Base-by-base conservation (phyloP, 2,329 filamentous ascomycete genomes). In the Fusarium miscanthi region DNA sequence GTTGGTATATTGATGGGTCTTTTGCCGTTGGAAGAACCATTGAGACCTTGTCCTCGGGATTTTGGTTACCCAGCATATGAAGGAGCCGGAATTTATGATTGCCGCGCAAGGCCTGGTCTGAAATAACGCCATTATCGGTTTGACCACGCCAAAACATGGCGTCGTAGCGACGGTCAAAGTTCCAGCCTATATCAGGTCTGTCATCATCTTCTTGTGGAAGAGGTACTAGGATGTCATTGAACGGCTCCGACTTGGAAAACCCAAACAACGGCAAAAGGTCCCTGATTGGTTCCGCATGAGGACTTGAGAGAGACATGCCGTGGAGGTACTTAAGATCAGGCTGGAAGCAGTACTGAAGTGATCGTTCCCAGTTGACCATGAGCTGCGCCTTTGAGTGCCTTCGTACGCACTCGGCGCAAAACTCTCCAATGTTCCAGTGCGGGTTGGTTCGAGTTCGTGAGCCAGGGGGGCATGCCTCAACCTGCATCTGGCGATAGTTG, bases 211-310 rank as follows among this genome's bases (percentile, higher is more conserved):
- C 88, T 86, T 66, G 59, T 58, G 74, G 86, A 84, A 89, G 77
- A 0, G 94, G 93, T 58, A 94, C 92, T 27, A 95, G 81, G 38
- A 97, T 93, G 78, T 97, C 94, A 70, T 87, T 89, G 81, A 93
- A 95, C 8, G 90, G 90, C 48, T 88, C 85, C 3, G 91, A 89
- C 75, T 94, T 94, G 53, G 90, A 91, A 64, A 92, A 87, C 69
- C 93, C 93, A 81, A 96, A 96, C 16, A 96, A 84, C 0, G 94
- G 94, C 5, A 92, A 81, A 8, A 96, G 85, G 25, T 91, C 85
- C 68, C 89, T 87, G 2, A 91, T 87, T 0, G 90, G 88, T 53
- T 89, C 88, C 70, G 89, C 85, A 2, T 87, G 85, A 12, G 91
- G 88, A 0, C 91, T 88, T 0, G 88, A 89, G 43, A 93, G 85